Base-by-base conservation (phyloP, 2,329 filamentous ascomycete species). In the Aspergillus phoenicis region DNA sequence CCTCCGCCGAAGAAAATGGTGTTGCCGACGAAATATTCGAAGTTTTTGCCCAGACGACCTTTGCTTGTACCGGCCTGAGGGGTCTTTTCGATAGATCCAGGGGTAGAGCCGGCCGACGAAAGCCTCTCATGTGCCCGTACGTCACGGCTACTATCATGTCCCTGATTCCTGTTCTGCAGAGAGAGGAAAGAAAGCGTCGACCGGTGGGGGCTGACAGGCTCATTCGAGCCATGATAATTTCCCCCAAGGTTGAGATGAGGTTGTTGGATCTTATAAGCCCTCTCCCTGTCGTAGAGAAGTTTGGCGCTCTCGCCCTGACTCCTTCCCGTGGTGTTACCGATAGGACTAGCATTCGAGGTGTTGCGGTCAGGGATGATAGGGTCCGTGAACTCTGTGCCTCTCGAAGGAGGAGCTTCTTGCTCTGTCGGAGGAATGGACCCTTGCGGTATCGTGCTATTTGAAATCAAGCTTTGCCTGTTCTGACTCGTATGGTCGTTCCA, bases 21-120 rank as follows among this genome's bases (percentile, higher is more conserved):
- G 72, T 98, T 99, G 49, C 95, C 95, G 48, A 91, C 86, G 71
- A 97, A 98, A 75, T 97, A 97, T 74, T 98, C 87, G 77, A 94
- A 90, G 69, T 97, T 97, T 66, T 85, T 89, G 55, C 91, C 88
- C 58, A 85, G 72, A 38, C 82, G 77, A 24, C 75, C 66, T 51
- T 79, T 79, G 7, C 61, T 66, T 49, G 79, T 79, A 5, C 57
- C 64, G 17, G 69, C 64, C 17, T 71, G 59, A 26, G 70, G 56
- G 59, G 72, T 69, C 69, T 86, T 83, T n/a, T 81, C 80, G 43
- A 81, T 77, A 54, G 90, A 82, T 51, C 83, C 84, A 2, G 91
- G 91, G 8, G 92, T 91, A 3, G 91, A 93, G 33, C 88, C 88
- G 56, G 86, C 86, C 0, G 93, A 97, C 5, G 90, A 88, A n/a